Evolutionary conservation across 2,329 filamentous ascomycete genomes (phyloP).

Genomic region (Fusarium sp.): DNA sequence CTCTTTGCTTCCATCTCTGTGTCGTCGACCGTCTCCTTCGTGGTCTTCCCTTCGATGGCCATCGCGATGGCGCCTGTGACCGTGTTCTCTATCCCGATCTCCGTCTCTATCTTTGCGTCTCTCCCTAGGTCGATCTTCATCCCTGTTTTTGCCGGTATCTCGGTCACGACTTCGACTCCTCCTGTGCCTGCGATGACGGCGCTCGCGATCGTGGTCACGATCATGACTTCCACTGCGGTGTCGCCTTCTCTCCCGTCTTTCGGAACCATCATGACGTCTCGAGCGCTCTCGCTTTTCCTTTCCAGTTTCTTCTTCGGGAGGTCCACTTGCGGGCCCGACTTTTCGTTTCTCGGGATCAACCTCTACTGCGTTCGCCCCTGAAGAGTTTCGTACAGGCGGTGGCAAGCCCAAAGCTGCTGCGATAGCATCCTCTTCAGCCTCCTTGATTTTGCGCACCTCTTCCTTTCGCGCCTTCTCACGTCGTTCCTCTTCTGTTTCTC

Average conservation of each 20-base stretch:
- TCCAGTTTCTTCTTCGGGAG: slow-evolving; percentile 42
- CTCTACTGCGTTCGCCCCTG: slow-evolving; percentile 75
- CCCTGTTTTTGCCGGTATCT: slow-evolving; percentile 32
- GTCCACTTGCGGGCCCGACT: slow-evolving; percentile 45
- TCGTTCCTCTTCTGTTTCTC: slow-evolving; percentile 69
- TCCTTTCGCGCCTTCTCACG: slow-evolving; percentile 73
- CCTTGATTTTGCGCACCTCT: slow-evolving; percentile 84
- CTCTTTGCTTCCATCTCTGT: slow-evolving; percentile 38
- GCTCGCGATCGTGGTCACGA: slow-evolving; percentile 45
- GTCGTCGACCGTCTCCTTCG: slow-evolving; percentile 29
- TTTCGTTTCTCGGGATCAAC: slow-evolving; percentile 58
- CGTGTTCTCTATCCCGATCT: slow-evolving; percentile 18
- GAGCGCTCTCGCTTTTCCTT: slow-evolving; percentile 47
- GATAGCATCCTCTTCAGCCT: slow-evolving; percentile 93
- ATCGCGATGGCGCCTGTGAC: slow-evolving; percentile 29
- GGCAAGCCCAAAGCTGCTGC: slow-evolving; percentile 84
- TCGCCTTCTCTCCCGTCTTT: slow-evolving; percentile 48
- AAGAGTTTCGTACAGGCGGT: slow-evolving; percentile 68
- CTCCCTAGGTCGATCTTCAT: slow-evolving; percentile 24
- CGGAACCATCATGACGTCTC: slow-evolving; percentile 48
- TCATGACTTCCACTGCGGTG: slow-evolving; percentile 54
- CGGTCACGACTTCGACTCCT: slow-evolving; percentile 50
- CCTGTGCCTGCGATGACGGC: slow-evolving; percentile 48
- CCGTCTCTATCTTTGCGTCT: slow-evolving; percentile 9
- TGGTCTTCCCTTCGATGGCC: slow-evolving; percentile 12